Percentiles rank a stretch among this genome's conserved stretches.
Evolutionary conservation across 1,284 basidiomycete species (phyloP).

Genomic region (Cryptococcus sp.): DNA sequence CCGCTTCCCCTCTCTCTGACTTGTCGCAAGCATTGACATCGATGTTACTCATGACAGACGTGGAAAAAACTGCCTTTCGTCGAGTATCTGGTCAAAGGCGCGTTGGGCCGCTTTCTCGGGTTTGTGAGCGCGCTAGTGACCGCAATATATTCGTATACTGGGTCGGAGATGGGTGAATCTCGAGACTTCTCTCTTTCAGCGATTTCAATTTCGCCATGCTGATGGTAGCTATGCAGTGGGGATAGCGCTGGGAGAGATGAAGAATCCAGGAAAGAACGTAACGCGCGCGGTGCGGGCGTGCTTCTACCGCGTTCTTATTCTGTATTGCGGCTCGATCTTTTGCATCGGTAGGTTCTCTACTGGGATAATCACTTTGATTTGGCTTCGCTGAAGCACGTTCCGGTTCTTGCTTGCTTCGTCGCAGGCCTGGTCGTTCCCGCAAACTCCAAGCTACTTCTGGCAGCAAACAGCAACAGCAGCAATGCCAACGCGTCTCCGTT

Average conservation of each 20-base stretch:
- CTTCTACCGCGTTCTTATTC: slow-evolving; percentile 21
- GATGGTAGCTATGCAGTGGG: slow-evolving; percentile 2
- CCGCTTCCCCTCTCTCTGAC: neutral
- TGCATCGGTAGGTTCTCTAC: slow-evolving; percentile 6
- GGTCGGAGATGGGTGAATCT: slow-evolving; percentile 12
- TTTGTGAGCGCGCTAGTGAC: slow-evolving; percentile 17
- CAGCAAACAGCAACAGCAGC: slow-evolving; percentile 15
- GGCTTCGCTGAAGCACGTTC: too few relatives aligned
- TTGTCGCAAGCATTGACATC: neutral
- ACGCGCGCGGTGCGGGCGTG: slow-evolving; percentile 13
- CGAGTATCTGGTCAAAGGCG: slow-evolving; percentile 8
- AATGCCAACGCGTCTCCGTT: slow-evolving; percentile 26
- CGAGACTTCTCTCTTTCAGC: too few relatives aligned
- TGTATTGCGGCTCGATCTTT: slow-evolving; percentile 20
- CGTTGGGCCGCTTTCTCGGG: slow-evolving; percentile 12
- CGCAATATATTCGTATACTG: slow-evolving; percentile 19
- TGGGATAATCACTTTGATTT: neutral
- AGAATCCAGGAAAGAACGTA: slow-evolving; percentile 14
- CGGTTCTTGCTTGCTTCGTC: neutral
- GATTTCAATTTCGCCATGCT: neutral
- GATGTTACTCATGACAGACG: slow-evolving; percentile 3
- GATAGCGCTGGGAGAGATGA: slow-evolving; percentile 20
- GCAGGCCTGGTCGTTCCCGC: slow-evolving; percentile 21
- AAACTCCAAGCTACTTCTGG: slow-evolving; percentile 15
- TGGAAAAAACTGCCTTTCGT: slow-evolving; percentile 16